Conservation (phyloP, 441 rosid genomes). For the Eutrema salsugineum region DNA sequence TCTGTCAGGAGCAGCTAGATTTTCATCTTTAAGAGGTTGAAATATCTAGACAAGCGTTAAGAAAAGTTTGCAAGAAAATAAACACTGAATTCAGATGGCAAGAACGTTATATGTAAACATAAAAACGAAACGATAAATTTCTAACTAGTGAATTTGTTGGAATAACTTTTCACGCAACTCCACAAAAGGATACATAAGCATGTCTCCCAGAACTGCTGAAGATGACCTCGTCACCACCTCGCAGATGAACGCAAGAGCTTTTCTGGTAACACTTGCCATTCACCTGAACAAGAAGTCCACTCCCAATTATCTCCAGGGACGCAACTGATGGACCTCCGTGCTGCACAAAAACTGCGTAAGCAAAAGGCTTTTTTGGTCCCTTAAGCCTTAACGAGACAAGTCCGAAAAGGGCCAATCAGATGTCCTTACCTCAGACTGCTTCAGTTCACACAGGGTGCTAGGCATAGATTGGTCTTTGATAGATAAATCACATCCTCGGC, state of each 20-base stretch:
- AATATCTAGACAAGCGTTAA: conserved; percentile 70
- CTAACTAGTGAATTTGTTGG: not conserved
- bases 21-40: conserved; percentile 71
- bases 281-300: conserved; percentile 84
- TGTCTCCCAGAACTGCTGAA: conserved; percentile 69
- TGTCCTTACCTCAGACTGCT: conserved; percentile 66
- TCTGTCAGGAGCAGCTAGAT: conserved; percentile 55
- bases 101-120: not conserved
- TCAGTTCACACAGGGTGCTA: conserved; percentile 72
- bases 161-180: not conserved
- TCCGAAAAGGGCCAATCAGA: not conserved
- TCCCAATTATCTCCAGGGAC: conserved; percentile 70
- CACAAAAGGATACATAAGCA: conserved; percentile 94
- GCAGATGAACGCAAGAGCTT: conserved; percentile 43
- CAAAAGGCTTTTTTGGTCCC: not conserved
- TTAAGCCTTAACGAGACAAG: not conserved
- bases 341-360: conserved; percentile 38
- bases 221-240: conserved; percentile 93
- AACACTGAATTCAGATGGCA: not conserved
- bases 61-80: conserved; percentile 31
- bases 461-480: conserved; percentile 60
- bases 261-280: conserved; percentile 66
- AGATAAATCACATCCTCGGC: conserved; percentile 66
- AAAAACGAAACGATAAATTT: not conserved
- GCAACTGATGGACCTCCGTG: conserved; percentile 65